Evolutionary conservation across 2,329 filamentous ascomycete species (phyloP), one percentile per base, ranked within the genome.

Genomic region (Pezicula neosporulosa): DNA sequence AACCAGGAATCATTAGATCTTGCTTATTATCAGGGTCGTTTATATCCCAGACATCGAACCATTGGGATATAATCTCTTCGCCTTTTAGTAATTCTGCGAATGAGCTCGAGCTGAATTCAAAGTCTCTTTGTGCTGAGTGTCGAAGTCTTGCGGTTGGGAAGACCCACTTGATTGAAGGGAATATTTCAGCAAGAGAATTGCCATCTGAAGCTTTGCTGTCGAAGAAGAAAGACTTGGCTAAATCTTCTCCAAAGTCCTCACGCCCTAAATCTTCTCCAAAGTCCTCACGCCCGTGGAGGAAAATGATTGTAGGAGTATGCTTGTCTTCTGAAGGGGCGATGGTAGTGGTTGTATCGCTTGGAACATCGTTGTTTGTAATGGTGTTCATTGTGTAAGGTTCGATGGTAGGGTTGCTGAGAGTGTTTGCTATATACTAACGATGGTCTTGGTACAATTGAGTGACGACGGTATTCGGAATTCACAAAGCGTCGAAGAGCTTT

Each of bases 41-140:
- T n/a, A 59, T 28, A 21, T 48, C 37, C 66, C 69, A 75, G 33
- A 78, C 66, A 59, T 80, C 76, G 60, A 79, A 81, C 77, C 77
- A 81, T 57, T 77, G 75, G 2, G 50, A 57, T 6, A 69, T 66
- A 6, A 55, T 42, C 33, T 55, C 52, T 36, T 59, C 52, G 15
- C 54, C 52, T 43, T 53, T 50, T 0, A 58, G 42, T 18, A 36
- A 37, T 35, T 51, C 46, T 5, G 50, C 52, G 28, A 58, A 58
- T 3, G 52, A 56, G 16, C 47, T 55, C 1, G 19, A 39, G 15
- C 48, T 53, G 19, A 53, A 56, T 52, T 61, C 56, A 10, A 61
- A 54, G 21, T 68, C 63, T 43, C 52, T 44, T 24, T 50, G 48
- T 61, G 49, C 57, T 54, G 49, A 67, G 66, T 43, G 64, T 60